phyloP scores from a whole-genome alignment of 1,139 yeast genomes.

The Yamadazyma aaseri region DNA sequence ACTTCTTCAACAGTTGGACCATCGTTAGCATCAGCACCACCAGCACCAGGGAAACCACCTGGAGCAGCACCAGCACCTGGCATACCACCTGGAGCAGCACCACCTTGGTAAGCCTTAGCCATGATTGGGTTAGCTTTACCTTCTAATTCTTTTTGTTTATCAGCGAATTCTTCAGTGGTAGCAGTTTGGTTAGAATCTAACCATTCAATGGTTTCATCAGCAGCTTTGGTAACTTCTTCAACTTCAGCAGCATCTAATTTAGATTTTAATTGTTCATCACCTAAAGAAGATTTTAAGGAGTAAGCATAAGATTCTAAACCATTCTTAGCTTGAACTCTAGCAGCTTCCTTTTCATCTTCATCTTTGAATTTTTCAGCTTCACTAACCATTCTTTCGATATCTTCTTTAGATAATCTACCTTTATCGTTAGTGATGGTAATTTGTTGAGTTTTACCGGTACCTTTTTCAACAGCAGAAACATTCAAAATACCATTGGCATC shows the following conservation, averaged over 20 bases:
- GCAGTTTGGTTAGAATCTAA: conserved; percentile 87
- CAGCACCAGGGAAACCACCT: conserved; percentile 48
- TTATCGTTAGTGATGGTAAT: conserved; percentile 51
- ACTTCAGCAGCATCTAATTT: conserved; percentile 81
- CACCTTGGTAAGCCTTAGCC: conserved; percentile 85
- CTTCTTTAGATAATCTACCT: conserved; percentile 54
- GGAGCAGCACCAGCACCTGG: conserved; percentile 42
- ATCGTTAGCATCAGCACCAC: conserved; percentile 70
- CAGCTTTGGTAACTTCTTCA: conserved; percentile 76
- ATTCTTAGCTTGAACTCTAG: conserved; percentile 65
- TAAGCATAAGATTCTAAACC: conserved; percentile 90
- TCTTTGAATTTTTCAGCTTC: conserved; percentile 53
- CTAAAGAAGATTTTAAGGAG: conserved; percentile 80
- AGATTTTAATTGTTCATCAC: conserved; percentile 78
- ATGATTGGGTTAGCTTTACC: conserved; percentile 91
- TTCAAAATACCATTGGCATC: conserved; percentile 99
- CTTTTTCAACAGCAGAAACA: conserved; percentile 93
- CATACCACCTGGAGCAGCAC: conserved; percentile 50
- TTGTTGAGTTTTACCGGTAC: conserved; percentile 72
- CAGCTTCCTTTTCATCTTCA: conserved; percentile 48
- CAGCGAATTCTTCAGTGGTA: conserved; percentile 80
- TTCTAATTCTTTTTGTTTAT: conserved; percentile 92
- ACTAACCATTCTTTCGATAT: conserved; percentile 50
- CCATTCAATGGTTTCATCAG: conserved; percentile 85
- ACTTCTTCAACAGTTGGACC: conserved; percentile 96